A percentile compares a stretch with the other conserved stretches of the same genome.
Conservation (phyloP, 2,329 filamentous ascomycete species). For the Xylariaceae sp. region DNA sequence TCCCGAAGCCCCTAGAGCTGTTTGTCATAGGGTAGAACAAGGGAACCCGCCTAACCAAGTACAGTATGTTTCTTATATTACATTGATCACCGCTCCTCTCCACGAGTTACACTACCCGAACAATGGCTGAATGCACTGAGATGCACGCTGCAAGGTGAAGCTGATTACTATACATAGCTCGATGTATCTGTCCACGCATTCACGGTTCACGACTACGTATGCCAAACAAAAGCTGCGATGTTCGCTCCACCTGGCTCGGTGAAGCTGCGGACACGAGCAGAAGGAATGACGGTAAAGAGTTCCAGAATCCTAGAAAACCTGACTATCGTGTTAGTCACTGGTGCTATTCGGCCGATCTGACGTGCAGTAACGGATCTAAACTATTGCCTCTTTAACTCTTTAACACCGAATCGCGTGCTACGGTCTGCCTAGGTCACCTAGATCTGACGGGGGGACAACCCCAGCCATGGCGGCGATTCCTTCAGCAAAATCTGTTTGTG, state of each 20-base stretch:
- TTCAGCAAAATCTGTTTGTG: neutral
- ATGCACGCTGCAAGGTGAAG: no score
- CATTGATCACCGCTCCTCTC: no score
- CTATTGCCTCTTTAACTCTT: neutral
- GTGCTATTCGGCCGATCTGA: neutral
- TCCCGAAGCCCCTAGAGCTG: neutral
- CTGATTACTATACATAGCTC: no score
- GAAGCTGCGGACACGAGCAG: neutral
- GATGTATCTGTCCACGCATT: no score
- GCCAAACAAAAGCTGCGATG: no score
- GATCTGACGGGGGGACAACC: neutral
- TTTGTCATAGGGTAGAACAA: neutral
- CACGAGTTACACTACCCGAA: no score
- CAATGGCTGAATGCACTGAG: no score
- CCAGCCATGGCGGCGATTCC: neutral
- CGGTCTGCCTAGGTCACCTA: no score
- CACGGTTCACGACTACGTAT: no score
- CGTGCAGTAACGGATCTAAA: neutral
- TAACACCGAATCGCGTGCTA: neutral
- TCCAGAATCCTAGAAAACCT: neutral
- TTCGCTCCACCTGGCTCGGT: no score
- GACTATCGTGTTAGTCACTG: neutral
- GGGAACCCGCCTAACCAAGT: neutral
- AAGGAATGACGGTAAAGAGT: neutral
- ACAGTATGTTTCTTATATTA: neutral